Conservation (phyloP, 371 early-diverging fungal genomes). For the Syncephalastrum monosporum region DNA sequence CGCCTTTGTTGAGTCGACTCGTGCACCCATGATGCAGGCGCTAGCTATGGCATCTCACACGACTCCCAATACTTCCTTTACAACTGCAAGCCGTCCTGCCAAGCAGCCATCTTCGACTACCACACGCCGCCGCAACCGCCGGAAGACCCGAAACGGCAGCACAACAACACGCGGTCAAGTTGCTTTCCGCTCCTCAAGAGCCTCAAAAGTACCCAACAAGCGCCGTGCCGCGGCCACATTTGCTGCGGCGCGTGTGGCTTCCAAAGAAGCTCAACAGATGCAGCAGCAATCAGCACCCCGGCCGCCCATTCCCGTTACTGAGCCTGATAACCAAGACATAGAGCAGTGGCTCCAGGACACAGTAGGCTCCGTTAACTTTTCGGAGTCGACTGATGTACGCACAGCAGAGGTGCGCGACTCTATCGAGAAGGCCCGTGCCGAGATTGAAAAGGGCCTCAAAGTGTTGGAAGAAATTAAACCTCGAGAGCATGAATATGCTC, state of each 20-base stretch:
- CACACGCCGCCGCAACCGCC: constrained; percentile 7
- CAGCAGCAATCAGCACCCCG: not conserved
- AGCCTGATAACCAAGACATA: constrained; percentile 17
- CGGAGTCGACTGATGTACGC: constrained; percentile 18
- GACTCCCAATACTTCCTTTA: constrained; percentile 7
- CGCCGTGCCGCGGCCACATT: not conserved
- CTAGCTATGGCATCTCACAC: constrained; percentile 7
- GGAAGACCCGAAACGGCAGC: constrained; percentile 11
- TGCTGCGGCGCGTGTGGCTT: no score
- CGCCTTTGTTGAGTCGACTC: constrained; percentile 19
- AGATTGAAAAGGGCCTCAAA: constrained; percentile 50
- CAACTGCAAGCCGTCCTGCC: no score
- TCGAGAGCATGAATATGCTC: constrained; percentile 4
- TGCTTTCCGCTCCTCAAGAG: constrained; percentile 20
- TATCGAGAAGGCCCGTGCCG: constrained; percentile 52
- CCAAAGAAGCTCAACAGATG: not conserved
- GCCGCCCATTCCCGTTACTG: constrained; percentile 5
- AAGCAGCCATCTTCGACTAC: not conserved
- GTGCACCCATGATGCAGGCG: constrained; percentile 18
- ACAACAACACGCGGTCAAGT: constrained; percentile 22
- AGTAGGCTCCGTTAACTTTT: constrained; percentile 8
- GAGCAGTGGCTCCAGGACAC: constrained; percentile 27
- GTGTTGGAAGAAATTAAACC: constrained; percentile 44
- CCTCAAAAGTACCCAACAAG: constrained; percentile 10
- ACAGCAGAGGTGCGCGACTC: constrained; percentile 41